These are phyloP conservation scores for Lodderomyces oxycetoniae DNA, from an alignment of 1,139 yeast genomes.

Conservation along the genomic window DNA sequence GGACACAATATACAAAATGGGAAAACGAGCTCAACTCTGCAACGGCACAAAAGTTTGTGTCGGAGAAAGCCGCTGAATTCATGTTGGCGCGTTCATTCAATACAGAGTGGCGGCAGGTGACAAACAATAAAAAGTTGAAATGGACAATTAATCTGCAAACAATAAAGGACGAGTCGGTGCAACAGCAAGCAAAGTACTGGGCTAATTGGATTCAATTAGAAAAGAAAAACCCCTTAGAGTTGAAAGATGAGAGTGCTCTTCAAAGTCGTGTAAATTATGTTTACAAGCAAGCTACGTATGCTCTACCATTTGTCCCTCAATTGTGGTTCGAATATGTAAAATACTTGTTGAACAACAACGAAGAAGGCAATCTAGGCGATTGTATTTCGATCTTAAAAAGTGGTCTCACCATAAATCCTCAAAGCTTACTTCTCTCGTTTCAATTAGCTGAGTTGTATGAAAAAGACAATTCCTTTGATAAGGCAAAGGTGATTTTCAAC, in stretches of 20 bases:
- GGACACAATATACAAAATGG: conserved; percentile 81
- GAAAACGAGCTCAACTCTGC: conserved; percentile 71
- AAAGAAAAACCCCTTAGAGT: conserved; percentile 59
- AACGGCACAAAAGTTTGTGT: conserved; percentile 81
- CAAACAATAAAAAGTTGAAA: conserved; percentile 35
- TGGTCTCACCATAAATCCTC: conserved; percentile 65
- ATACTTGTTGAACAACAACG: conserved; percentile 28
- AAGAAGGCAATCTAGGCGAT: conserved; percentile 31
- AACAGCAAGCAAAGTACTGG: conserved; percentile 55
- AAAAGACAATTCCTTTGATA: conserved; percentile 46
- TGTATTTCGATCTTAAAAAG: conserved; percentile 44
- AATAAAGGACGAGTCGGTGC: conserved; percentile 14
- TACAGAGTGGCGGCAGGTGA: conserved; percentile 59
- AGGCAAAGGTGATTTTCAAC: conserved; percentile 51
- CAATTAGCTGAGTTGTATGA: conserved; percentile 71
- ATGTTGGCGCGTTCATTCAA: conserved; percentile 84
- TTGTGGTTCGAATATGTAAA: conserved; percentile 70
- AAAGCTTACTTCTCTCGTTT: conserved; percentile 62
- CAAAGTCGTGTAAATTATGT: conserved; percentile 66
- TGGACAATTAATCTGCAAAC: conserved; percentile 35
- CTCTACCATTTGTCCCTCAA: conserved; percentile 71
- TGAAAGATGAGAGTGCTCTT: conserved; percentile 45
- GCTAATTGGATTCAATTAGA: conserved; percentile 78
- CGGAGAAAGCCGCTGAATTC: conserved; percentile 80
- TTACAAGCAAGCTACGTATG: conserved; percentile 65